Percentiles rank a stretch among this genome's conserved stretches.
Conservation (phyloP, 441 rosid genomes). For the Sinapis alba region DNA sequence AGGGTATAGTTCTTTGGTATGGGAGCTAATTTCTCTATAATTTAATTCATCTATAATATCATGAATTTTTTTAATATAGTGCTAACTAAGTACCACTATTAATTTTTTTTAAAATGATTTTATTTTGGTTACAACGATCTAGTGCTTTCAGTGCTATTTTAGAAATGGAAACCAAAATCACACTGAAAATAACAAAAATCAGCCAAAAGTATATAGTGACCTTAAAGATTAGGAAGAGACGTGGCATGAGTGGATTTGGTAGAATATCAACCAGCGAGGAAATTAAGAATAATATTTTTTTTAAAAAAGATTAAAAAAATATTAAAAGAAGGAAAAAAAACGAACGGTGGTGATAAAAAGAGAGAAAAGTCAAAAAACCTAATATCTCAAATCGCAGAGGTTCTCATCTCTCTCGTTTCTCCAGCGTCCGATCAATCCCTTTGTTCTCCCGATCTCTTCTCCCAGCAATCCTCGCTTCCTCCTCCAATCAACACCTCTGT, state of each 20-base stretch:
- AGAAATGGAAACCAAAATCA: not conserved
- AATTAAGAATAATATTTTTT: not conserved
- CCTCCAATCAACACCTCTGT: conserved; percentile 34
- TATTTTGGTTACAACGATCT: not conserved
- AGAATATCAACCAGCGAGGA: conserved; percentile 19
- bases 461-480: conserved; percentile 31
- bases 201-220: not conserved
- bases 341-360: conserved; percentile 88
- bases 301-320: not conserved
- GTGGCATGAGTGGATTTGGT: conserved; percentile 33
- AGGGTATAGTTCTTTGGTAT: too few relatives aligned
- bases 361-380: conserved; percentile 30
- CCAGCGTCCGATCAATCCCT: conserved; percentile 92
- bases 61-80: not conserved
- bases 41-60: not conserved
- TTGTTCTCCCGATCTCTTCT: conserved; percentile 35
- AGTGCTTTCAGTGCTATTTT: not conserved
- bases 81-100: not conserved
- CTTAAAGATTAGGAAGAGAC: conserved; percentile 14
- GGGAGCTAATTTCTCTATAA: not conserved
- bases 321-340: conserved; percentile 33
- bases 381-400: conserved; percentile 44
- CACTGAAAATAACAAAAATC: not conserved
- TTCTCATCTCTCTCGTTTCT: conserved; percentile 67
- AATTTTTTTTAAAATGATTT: not conserved